Base-by-base conservation (phyloP, 106 monocot species). In the Dendrobium officinale region DNA sequence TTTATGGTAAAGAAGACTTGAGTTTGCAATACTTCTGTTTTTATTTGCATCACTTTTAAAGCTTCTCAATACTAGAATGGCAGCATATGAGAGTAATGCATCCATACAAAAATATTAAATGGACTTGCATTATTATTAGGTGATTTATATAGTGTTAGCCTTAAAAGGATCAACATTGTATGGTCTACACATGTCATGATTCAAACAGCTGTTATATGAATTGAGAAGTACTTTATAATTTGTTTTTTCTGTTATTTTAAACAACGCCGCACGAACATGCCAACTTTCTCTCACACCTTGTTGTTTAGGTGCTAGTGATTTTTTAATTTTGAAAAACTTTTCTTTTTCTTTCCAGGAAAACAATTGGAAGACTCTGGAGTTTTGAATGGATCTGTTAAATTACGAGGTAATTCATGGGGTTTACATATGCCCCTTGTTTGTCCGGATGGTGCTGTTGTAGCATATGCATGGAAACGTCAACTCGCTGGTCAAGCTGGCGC, bases 371-470 rank as follows among this genome's bases (percentile, higher is more conserved):
- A 95, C 42, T 95, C 93, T 42, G 95, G 99, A 9, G 95, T 99
- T 42, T 74, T 99, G 68, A 93, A 75, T 83, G 88, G 86, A 48
- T 87, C 93, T 37, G 79, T 95, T 17, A 91, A 86, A 82, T 89
- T 95, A 45, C 81, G 93, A 87, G 91, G 95, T 27, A 95, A 99
- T 79, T 91, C 91, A 45, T 99, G 95, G 99, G 93, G 95, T 51
- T 88, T 95, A 72, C 99, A 99, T 80, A 95, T 95, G 99, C 99
- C 99, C 20, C 93, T 99, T 80, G 99, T 99, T 80, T 95, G 99
- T 80, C 93, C 95, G 24, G 99, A 99, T 84, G 93, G 99, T 80
- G 93, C 99, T 82, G 91, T 93, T 82, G 99, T 99, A 72, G 99
- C 95, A 20, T 95, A 99, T 85, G 99, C 99, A 73, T 95, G 99